Conservation (phyloP, 306 rosid species). For the Vigna mungo region DNA sequence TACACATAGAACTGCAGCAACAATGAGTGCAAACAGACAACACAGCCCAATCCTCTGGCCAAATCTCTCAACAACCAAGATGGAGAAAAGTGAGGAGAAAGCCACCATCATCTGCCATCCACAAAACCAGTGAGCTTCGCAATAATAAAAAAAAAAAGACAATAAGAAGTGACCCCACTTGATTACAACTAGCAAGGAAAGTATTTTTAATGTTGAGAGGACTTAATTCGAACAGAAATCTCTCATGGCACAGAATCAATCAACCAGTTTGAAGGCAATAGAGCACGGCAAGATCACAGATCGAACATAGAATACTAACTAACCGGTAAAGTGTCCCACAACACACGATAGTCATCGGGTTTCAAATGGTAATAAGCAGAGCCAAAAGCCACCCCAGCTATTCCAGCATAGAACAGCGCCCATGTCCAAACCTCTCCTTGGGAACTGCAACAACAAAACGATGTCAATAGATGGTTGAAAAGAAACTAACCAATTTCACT, state of each 20-base stretch:
- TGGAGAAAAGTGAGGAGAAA: conserved; percentile 64
- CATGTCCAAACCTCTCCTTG: conserved; percentile 61
- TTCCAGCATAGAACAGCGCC: conserved; percentile 63
- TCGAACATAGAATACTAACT: conserved; percentile 32
- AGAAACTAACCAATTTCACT: background rate
- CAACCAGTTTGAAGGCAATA: background rate
- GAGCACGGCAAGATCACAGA: conserved; percentile 16
- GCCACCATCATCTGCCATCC: conserved; percentile 71
- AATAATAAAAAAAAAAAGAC: background rate
- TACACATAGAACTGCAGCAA: conserved; percentile 52
- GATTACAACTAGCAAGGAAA: conserved; percentile 26
- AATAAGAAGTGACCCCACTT: background rate
- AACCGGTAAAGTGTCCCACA: conserved; percentile 76
- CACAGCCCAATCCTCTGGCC: conserved; percentile 59
- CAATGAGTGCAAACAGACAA: conserved; percentile 54
- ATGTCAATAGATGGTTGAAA: conserved; percentile 38
- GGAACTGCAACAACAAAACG: conserved; percentile 43
- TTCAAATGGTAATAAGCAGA: conserved; percentile 74
- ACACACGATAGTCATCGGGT: conserved; percentile 59
- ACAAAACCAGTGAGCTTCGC: conserved; percentile 39
- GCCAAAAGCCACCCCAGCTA: conserved; percentile 66
- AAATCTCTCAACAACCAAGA: conserved; percentile 64
- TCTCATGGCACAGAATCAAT: background rate
- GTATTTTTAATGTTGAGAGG: background rate
- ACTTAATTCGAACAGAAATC: background rate